Percentiles rank a stretch among this genome's conserved stretches.
Evolutionary conservation across 805 yeast genomes (phyloP).

Genomic region (Cyberlindnera mycetangii): DNA sequence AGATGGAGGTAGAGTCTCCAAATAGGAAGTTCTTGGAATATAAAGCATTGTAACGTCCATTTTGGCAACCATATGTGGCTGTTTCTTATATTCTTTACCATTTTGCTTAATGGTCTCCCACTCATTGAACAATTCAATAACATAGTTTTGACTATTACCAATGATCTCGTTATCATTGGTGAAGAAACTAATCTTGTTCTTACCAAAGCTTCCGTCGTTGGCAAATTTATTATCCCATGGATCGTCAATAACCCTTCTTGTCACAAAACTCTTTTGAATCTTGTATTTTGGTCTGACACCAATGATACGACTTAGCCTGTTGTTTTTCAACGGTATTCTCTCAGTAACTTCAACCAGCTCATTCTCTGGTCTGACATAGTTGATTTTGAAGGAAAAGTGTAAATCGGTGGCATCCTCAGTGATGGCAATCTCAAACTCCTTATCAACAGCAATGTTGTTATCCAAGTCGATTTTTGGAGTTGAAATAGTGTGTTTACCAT

Average conservation of each 20-base stretch:
- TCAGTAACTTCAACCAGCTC: slow-evolving; percentile 60
- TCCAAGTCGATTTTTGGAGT: slow-evolving; percentile 47
- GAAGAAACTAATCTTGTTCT: slow-evolving; percentile 64
- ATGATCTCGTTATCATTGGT: slow-evolving; percentile 54
- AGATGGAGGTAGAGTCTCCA: slow-evolving; percentile 69
- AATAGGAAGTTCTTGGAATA: slow-evolving; percentile 57
- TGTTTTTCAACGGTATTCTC: slow-evolving; percentile 45
- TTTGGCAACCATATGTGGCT: slow-evolving; percentile 63
- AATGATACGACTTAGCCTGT: slow-evolving; percentile 44
- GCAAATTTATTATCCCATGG: slow-evolving; percentile 67
- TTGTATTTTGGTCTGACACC: slow-evolving; percentile 38
- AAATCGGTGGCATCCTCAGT: slow-evolving; percentile 55
- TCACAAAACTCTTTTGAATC: slow-evolving; percentile 44
- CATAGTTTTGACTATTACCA: slow-evolving; percentile 49
- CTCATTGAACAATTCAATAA: slow-evolving; percentile 70
- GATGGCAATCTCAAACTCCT: slow-evolving; percentile 78
- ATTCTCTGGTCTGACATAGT: slow-evolving; percentile 44
- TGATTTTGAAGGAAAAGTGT: slow-evolving; percentile 68
- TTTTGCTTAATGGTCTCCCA: slow-evolving; percentile 56
- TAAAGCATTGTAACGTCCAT: slow-evolving; percentile 66
- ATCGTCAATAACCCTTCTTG: slow-evolving; percentile 48
- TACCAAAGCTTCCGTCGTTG: slow-evolving; percentile 84
- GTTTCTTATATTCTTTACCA: slow-evolving; percentile 31
- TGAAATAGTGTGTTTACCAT: slow-evolving; percentile 75
- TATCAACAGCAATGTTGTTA: slow-evolving; percentile 42